Percentiles rank a stretch among this genome's conserved stretches.
Evolutionary conservation across 345 rosid species (phyloP).

Genomic region (Barbarea vulgaris): DNA sequence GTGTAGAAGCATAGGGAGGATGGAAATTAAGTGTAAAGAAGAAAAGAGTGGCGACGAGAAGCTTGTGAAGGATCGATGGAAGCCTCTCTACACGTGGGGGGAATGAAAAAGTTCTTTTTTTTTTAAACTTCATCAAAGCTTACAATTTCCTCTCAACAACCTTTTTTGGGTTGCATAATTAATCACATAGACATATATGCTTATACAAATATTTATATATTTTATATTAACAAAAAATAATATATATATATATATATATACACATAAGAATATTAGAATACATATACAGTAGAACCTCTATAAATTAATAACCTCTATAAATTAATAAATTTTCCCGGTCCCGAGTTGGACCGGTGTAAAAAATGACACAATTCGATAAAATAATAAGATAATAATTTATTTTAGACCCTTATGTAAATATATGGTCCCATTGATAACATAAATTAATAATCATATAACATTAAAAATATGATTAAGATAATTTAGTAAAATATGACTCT

Average conservation of each 20-base stretch:
- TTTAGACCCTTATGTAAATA: too few relatives aligned
- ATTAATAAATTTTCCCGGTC: too few relatives aligned
- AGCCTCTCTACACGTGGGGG: conserved; percentile 39
- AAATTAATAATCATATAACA: too few relatives aligned
- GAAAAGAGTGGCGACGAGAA: conserved; percentile 29
- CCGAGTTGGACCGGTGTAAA: too few relatives aligned
- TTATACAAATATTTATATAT: not conserved
- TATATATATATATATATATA: not conserved
- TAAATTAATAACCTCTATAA: too few relatives aligned
- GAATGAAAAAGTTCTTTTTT: conserved; percentile 40
- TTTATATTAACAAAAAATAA: not conserved
- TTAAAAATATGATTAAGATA: too few relatives aligned
- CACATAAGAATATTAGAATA: not conserved
- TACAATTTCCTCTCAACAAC: conserved; percentile 24
- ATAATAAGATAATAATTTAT: too few relatives aligned
- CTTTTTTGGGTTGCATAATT: not conserved
- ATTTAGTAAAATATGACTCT: too few relatives aligned
- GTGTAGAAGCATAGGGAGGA: conserved; percentile 24
- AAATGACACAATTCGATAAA: too few relatives aligned
- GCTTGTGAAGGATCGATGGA: conserved; percentile 39
- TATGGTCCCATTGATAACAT: too few relatives aligned
- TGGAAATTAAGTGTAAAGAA: conserved; percentile 22
- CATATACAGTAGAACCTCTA: too few relatives aligned
- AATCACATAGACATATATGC: not conserved
- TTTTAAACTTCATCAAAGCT: conserved; percentile 28